Base-by-base conservation (phyloP, 2,329 filamentous ascomycete species). In the Fusarium buharicum region DNA sequence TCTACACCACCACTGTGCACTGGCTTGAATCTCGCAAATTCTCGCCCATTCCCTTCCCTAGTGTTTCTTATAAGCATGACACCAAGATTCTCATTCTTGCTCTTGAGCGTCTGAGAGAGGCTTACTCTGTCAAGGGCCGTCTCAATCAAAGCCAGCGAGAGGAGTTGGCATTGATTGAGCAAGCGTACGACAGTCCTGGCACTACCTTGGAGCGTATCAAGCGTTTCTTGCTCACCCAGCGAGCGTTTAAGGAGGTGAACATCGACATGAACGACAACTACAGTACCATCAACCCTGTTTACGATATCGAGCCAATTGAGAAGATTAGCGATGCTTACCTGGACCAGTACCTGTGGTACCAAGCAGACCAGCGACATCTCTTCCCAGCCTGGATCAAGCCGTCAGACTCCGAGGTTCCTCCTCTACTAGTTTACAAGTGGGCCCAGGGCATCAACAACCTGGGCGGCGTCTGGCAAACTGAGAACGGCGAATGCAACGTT, bases 251-350 rank as follows among this genome's bases (percentile, higher is more conserved):
- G 79, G 95, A 99, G 78, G 95, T 99, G 39, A 95, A 94, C 51
- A 99, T 99, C 67, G 95, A 99, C 74, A 99, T 99, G 95, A 99
- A 99, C 76, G 95, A 99, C 79, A 99, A 99, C 73, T 99, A 99
- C 80, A 98, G 89, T 82, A 94, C 92, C 16, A 99, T 99, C 81
- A 99, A 99, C 73, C 96, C 95, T 0, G 95, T 99, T 1, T 99
- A 99, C 74, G 95, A 99, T 68, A 95, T 99, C 58, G 96, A 99
- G 78, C 95, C 95, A 0, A 97, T 99, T 57, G 95, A 99, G 81
- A 99, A 99, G 81, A 99, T 99, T 69, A 99, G 94, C 34, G 95
- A 99, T 77, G 96, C 95, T 3, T 99, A 99, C 71, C 86, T 99
- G 44, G 95, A 99, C 72, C 96, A 99, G 73, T 99, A 99, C 72